A percentile compares a stretch with the other conserved stretches of the same genome.
Evolutionary conservation across 768 basidiomycete species (phyloP).

Genomic region (Mycena filopes): DNA sequence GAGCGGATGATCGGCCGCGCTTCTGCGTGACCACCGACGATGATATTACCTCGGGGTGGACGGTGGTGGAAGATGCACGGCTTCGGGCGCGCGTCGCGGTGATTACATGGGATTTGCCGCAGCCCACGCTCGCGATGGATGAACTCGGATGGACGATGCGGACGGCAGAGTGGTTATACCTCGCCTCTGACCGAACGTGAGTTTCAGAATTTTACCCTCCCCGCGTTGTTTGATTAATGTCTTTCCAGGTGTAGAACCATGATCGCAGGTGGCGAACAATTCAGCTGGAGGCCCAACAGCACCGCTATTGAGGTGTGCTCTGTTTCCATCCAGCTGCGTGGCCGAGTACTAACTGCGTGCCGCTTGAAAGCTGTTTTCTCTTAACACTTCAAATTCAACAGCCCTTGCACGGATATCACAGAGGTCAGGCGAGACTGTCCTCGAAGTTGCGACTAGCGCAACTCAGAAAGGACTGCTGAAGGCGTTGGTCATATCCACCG

Average conservation of each 20-base stretch:
- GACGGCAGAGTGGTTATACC: slow-evolving; percentile 14
- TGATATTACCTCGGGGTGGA: background rate
- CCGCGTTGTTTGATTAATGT: background rate
- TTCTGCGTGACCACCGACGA: slow-evolving; percentile 15
- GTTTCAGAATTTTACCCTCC: background rate
- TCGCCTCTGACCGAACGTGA: slow-evolving; percentile 10
- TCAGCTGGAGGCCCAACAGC: slow-evolving; percentile 14
- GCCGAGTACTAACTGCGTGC: no score
- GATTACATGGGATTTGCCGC: slow-evolving; percentile 1
- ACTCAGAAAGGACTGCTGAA: slow-evolving; percentile 10
- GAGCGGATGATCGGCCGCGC: background rate
- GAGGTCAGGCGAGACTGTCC: background rate
- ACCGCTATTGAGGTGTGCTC: slow-evolving; percentile 6
- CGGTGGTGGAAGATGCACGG: slow-evolving; percentile 4
- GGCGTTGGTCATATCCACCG: slow-evolving; percentile 1
- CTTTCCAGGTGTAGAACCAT: slow-evolving; percentile 10
- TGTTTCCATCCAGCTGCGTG: no score
- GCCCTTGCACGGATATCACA: slow-evolving; percentile 10
- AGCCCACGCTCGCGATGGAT: slow-evolving; percentile 2
- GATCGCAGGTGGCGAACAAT: background rate
- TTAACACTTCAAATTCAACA: background rate
- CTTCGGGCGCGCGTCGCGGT: background rate
- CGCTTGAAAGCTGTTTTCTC: background rate
- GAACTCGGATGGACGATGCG: slow-evolving; percentile 2
- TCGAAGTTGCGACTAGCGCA: slow-evolving; percentile 4